These are phyloP conservation scores for Phellopilus nigrolimitatus DNA, from an alignment of 1,284 basidiomycete genomes.

Conservation along the genomic window DNA sequence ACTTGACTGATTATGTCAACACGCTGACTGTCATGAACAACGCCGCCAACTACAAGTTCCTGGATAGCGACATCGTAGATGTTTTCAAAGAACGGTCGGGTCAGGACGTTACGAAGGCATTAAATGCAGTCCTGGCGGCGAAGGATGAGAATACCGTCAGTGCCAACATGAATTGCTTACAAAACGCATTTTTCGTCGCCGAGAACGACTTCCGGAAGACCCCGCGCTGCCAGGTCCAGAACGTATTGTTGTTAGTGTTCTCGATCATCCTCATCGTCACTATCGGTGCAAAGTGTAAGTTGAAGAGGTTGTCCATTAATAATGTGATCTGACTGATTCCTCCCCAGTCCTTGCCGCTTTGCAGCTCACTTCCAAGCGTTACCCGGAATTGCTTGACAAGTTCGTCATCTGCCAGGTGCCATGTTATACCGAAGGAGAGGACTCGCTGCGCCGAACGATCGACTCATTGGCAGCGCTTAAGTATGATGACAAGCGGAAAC, in stretches of 20 bases:
- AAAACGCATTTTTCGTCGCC: conserved; percentile 82
- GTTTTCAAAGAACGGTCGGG: conserved; percentile 83
- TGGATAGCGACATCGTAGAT: conserved; percentile 59
- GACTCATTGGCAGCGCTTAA: conserved; percentile 88
- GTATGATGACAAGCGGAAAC: conserved; percentile 97
- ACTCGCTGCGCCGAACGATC: conserved; percentile 89
- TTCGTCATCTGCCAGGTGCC: conserved; percentile 95
- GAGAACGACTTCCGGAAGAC: conserved; percentile 80
- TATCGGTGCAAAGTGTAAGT: conserved; percentile 83
- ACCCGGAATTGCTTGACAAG: conserved; percentile 92
- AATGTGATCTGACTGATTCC: no score
- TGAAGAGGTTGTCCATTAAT: background rate
- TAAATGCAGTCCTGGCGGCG: conserved; percentile 55
- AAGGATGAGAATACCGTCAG: conserved; percentile 45
- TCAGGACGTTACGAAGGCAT: conserved; percentile 70
- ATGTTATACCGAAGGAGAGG: conserved; percentile 97
- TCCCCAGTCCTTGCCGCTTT: conserved; percentile 81
- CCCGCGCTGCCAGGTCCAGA: conserved; percentile 82
- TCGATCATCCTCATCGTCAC: conserved; percentile 79
- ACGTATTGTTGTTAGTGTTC: conserved; percentile 79
- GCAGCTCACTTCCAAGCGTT: conserved; percentile 76
- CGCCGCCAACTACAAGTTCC: conserved; percentile 56
- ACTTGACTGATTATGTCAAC: conserved; percentile 87
- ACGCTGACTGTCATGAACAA: conserved; percentile 52
- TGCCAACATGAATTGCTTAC: conserved; percentile 69